Percentiles rank a stretch among this genome's conserved stretches.
phyloP scores from a whole-genome alignment of 805 yeast species.

The Ogataea saltuana region DNA sequence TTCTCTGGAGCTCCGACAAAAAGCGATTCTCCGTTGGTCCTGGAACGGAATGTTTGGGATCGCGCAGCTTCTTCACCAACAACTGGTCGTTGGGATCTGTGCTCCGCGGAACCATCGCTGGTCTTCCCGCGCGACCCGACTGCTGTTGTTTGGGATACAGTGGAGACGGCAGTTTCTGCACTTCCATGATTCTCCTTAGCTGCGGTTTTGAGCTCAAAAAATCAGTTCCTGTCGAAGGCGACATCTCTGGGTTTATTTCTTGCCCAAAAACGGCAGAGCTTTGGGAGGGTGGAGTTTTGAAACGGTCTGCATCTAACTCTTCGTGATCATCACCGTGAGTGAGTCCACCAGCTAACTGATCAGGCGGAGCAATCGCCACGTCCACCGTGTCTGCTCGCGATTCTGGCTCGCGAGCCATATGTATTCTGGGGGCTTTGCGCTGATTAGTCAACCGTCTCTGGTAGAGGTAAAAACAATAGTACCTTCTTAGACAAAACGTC shows the following conservation, averaged over 20 bases:
- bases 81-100: conserved; percentile 1
- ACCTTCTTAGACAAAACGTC: not conserved
- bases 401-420: no score
- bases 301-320: no score
- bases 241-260: not conserved
- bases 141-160: conserved; percentile 11
- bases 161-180: conserved; percentile 31
- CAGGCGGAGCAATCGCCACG: not conserved
- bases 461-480: no score
- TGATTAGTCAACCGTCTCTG: no score
- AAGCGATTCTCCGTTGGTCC: no score
- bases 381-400: not conserved
- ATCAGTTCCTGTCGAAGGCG: not conserved
- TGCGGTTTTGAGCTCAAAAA: conserved; percentile 1
- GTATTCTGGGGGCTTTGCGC: no score
- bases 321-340: not conserved
- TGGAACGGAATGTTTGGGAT: no score
- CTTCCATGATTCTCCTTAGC: conserved; percentile 10
- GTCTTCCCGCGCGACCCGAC: conserved; percentile 5
- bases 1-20: no score
- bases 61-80: conserved; percentile 12
- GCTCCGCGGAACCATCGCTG: not conserved
- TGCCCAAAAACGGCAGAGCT: not conserved
- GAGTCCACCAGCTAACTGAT: no score
- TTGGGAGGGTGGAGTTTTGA: conserved; percentile 8